Conservation (phyloP, 345 rosid genomes). For the Brassica juncea region DNA sequence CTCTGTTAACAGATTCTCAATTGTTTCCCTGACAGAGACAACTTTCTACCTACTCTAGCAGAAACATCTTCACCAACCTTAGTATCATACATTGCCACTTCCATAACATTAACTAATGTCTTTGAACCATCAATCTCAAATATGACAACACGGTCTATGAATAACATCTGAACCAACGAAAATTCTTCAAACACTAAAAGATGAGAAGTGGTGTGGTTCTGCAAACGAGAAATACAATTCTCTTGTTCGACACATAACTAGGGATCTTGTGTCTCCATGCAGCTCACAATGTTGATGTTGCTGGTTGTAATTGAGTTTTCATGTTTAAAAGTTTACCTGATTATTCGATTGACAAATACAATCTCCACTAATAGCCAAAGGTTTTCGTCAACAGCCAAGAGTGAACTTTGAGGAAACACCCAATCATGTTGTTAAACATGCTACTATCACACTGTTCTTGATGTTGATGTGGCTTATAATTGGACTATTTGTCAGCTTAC, state of each 20-base stretch:
- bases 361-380: background rate
- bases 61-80: background rate
- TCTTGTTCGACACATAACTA: background rate
- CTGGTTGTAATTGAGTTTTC: no score
- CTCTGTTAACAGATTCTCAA: background rate
- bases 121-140: background rate
- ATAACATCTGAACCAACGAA: background rate
- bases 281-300: background rate
- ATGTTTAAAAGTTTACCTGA: background rate
- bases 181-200: background rate
- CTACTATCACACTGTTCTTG: no score
- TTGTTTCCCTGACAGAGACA: background rate
- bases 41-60: background rate
- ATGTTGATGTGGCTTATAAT: no score
- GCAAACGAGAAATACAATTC: background rate
- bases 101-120: background rate
- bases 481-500: no score
- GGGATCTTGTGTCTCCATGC: background rate
- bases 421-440: no score
- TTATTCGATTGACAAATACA: background rate
- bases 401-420: background rate
- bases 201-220: background rate
- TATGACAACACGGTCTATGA: background rate
- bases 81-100: background rate
- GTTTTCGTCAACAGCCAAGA: background rate